Percentiles rank a stretch among this genome's conserved stretches.
phyloP scores from a whole-genome alignment of 2,329 filamentous ascomycete species.

The Paraphoma sp. region DNA sequence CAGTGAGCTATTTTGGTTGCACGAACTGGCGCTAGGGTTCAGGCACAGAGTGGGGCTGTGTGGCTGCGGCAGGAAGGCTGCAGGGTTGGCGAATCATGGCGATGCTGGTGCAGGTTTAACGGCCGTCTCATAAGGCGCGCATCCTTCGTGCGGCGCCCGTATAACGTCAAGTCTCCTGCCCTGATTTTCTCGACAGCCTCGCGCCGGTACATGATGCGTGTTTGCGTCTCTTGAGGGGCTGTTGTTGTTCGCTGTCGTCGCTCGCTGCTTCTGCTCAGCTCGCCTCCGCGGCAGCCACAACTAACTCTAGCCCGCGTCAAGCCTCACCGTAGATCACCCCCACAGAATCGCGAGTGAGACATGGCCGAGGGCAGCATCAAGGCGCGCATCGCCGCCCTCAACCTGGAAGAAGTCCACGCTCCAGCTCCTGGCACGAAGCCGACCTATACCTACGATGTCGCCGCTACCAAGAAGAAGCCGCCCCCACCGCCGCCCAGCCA shows the following conservation, averaged over 20 bases:
- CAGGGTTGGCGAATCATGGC: conserved; percentile 16
- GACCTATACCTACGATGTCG: conserved; percentile 43
- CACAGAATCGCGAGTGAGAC: conserved; percentile 14
- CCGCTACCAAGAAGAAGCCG: conserved; percentile 43
- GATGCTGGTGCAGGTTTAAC: conserved; percentile 10
- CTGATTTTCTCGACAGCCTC: neutral
- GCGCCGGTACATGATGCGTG: conserved; percentile 1
- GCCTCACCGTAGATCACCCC: conserved; percentile 12
- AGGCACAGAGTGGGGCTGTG: conserved; percentile 28
- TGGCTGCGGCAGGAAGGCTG: conserved; percentile 9
- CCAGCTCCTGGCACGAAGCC: conserved; percentile 44
- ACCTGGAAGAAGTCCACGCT: conserved; percentile 54
- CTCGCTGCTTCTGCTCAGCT: conserved; percentile 1
- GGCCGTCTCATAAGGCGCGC: conserved; percentile 5
- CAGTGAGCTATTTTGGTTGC: conserved; percentile 5
- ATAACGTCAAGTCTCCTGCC: conserved; percentile 2
- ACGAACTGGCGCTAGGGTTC: conserved; percentile 2
- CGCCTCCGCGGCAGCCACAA: conserved; percentile 10
- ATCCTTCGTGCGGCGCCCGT: conserved; percentile 2
- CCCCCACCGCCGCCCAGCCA: conserved; percentile 48
- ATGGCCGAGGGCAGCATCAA: conserved; percentile 50
- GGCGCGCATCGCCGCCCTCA: conserved; percentile 56
- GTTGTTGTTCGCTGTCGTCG: neutral
- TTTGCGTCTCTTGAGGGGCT: neutral
- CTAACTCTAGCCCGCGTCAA: conserved; percentile 3